These are phyloP conservation scores for Boletus reticuloceps DNA, from an alignment of 768 basidiomycete species.

Conservation along the genomic window DNA sequence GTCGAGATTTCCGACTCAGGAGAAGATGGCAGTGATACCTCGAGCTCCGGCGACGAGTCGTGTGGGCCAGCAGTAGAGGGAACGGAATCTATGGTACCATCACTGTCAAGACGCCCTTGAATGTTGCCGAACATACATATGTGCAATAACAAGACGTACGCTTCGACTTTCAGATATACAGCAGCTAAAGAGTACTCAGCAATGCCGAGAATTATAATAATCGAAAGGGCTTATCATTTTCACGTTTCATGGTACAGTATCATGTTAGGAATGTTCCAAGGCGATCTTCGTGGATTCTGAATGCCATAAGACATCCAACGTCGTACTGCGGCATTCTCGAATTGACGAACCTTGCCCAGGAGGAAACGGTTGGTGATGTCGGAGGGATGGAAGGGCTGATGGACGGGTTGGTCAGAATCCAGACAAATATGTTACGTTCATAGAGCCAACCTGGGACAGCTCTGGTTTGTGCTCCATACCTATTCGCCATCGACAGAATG, in stretches of 20 bases:
- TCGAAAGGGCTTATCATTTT: too few species aligned
- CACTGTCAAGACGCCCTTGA: not conserved
- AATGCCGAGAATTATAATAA: too few species aligned
- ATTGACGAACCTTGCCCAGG: not conserved
- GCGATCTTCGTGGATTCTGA: not conserved
- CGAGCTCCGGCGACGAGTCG: not conserved
- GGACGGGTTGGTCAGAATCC: not conserved
- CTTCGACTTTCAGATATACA: not conserved
- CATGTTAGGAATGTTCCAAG: not conserved
- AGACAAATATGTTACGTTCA: not conserved
- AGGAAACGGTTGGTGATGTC: not conserved
- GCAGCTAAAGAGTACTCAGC: not conserved
- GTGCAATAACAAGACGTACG: not conserved
- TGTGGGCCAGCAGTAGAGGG: not conserved
- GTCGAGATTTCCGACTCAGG: not conserved
- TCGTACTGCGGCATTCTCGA: not conserved
- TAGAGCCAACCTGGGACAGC: not conserved
- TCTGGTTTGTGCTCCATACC: not conserved
- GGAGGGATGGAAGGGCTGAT: slow-evolving; percentile 2
- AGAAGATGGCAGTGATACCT: not conserved
- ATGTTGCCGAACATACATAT: too few species aligned
- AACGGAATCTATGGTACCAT: not conserved
- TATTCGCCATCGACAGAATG: not conserved
- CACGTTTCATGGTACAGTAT: too few species aligned
- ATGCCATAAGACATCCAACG: not conserved